phyloP scores from a whole-genome alignment of 2,329 filamentous ascomycete genomes.

The Epichloe sibirici region DNA sequence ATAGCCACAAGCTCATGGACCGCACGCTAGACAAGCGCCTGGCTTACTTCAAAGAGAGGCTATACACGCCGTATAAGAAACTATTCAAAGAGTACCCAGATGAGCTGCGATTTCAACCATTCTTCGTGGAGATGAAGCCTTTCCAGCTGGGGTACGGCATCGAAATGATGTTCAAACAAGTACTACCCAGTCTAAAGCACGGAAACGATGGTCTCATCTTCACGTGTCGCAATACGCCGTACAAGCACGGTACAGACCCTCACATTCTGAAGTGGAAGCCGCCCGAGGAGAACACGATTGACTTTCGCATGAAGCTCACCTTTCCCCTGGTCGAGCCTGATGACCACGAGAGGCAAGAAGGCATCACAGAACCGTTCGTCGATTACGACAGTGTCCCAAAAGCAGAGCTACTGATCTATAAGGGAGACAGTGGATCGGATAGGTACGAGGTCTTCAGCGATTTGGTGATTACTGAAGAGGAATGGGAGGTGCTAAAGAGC shows the following conservation, averaged over 20 bases:
- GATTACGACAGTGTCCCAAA: constrained; percentile 73
- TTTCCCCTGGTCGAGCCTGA: constrained; percentile 64
- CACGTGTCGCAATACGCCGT: constrained; percentile 79
- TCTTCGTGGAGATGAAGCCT: constrained; percentile 74
- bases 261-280: constrained; percentile 99
- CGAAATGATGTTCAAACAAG: constrained; percentile 80
- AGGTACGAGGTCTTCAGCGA: constrained; percentile 53
- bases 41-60: constrained; percentile 68
- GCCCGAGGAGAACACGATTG: constrained; percentile 85
- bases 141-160: constrained; percentile 85
- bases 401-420: constrained; percentile 60
- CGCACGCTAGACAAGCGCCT: constrained; percentile 79
- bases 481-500: constrained; percentile 75
- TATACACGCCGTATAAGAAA: constrained; percentile 58
- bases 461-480: constrained; percentile 57
- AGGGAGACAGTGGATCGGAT: constrained; percentile 40
- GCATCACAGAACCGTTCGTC: constrained; percentile 46
- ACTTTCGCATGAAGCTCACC: constrained; percentile 69
- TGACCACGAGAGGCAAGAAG: constrained; percentile 54
- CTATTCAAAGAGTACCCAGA: constrained; percentile 54
- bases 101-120: constrained; percentile 59
- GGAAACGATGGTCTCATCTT: constrained; percentile 97
- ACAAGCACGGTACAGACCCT: constrained; percentile 80
- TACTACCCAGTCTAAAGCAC: constrained; percentile 74
- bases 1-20: constrained; percentile 62